Base-by-base conservation (phyloP, 495 filamentous ascomycete species). In the Talaromyces proteolyticus region DNA sequence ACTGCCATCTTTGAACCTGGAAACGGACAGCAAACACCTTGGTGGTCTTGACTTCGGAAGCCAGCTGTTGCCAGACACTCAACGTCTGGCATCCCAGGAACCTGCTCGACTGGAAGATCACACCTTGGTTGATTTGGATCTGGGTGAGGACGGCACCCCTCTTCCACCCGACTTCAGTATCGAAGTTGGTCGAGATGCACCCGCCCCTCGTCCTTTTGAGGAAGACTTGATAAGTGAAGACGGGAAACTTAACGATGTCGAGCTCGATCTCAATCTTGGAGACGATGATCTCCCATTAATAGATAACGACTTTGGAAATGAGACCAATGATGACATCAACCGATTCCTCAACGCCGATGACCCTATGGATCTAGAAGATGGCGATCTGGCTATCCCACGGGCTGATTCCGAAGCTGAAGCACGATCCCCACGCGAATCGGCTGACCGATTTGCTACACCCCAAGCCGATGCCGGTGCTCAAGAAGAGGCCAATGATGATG, bases 131-230 rank as follows among this genome's bases (percentile, higher is more conserved):
- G 69, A 77, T n/a, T 61, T 79, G 19, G 70, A 79, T 36, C 57
- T 78, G 24, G 76, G 80, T 53, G 72, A 76, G 40, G 67, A 75
- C 44, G 72, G 76, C 43, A 62, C 67, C 4, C 67, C 73, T 16
- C 56, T 70, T 34, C 69, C 65, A 6, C 65, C 73, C 50, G 80
- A 82, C 50, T 66, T 72, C 17, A 91, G 86, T 54, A 79, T 94
- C 53, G 90, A 96, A 81, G 75, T 89, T 57, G 89, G 88, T 61
- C 82, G 88, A 80, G 86, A 92, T 53, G 88, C 86, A 22, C 84
- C 85, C 12, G 69, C 79, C 14, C 71, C 84, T 20, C 74, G 80
- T 44, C 66, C 73, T 6, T 64, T 86, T 20, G 87, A 86, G 51
- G 86, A 90, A 44, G 87, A 91, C 63, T 67, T 89, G 42, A 78